phyloP scores from a whole-genome alignment of 768 basidiomycete genomes.

The Trichaptum fuscoviolaceum region DNA sequence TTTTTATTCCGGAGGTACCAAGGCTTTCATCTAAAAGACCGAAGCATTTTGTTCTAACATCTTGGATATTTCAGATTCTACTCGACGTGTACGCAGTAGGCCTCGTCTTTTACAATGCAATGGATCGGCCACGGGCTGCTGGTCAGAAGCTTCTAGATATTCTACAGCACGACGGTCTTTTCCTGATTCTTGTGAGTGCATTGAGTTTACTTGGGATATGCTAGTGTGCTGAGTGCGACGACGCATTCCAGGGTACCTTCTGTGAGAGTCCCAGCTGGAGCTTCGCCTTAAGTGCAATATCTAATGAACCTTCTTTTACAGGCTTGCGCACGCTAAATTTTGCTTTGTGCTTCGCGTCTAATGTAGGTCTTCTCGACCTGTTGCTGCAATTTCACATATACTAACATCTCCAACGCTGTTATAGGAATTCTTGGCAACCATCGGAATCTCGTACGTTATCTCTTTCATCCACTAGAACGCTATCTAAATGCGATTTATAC shows the following conservation, averaged over 20 bases:
- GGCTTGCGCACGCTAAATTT: neutral
- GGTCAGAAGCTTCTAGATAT: neutral
- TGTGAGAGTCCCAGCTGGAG: neutral
- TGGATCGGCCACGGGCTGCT: neutral
- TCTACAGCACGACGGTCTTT: neutral
- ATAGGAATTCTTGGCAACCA: neutral
- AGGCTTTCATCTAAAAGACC: neutral
- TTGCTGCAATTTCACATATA: neutral
- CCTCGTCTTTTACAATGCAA: neutral
- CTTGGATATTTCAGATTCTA: neutral
- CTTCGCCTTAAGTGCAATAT: neutral
- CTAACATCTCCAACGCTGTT: neutral
- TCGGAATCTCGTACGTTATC: neutral
- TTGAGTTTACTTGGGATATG: neutral
- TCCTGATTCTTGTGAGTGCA: neutral
- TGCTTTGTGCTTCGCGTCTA: neutral
- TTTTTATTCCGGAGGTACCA: neutral
- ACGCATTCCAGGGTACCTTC: neutral
- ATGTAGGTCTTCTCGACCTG: neutral
- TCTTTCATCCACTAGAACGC: neutral
- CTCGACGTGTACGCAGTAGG: neutral
- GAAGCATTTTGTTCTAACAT: neutral
- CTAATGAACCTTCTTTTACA: neutral
- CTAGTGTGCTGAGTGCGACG: neutral
- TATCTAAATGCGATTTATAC: neutral